Base-by-base conservation (phyloP, 2,329 filamentous ascomycete species). In the Calonectria henricotiae region DNA sequence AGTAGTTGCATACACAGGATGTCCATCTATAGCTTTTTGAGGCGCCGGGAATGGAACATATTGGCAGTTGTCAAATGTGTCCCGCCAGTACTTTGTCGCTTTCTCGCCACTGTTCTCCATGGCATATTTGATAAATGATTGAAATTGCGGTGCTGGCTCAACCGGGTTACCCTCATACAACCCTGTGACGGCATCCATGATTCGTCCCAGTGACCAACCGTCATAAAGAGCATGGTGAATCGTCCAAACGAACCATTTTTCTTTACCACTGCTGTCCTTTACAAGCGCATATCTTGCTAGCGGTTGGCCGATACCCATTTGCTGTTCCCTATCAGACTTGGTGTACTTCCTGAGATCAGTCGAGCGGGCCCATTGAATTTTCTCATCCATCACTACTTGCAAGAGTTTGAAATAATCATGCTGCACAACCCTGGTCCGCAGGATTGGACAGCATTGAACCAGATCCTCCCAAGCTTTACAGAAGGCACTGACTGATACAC, bases 351-450 rank as follows among this genome's bases (percentile, higher is more conserved):
- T 76, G 1, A 86, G 72, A 2, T 77, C 78, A 20, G 7, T 30
- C 7, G 67, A 44, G 2, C 27, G 12, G 0, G 32, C 20, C 78
- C 81, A 82, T 41, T 77, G 67, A 17, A 84, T 81, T 11, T 75
- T 75, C 32, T 83, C 79, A 20, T 80, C 79, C 35, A 86, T 69
- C 7, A 87, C 83, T 0, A 85, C 83, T 69, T 87, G 86, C 62
- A 85, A 75, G 0, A 86, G 77, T 6, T 85, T 85, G 9, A 79
- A 74, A 1, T 77, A 75, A 0, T 82, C 76, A 4, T 83, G 78
- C 27, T 87, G 84, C 0, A 87, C 80, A 58, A 88, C 85, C 46
- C 86, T 81, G 0, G 86, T 85, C 3, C 86, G 81, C 11, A 87
- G 77, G 39, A 87, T 85, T 1, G 73, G 51, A 2, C 58, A 46